These are phyloP conservation scores for Alternaria alternata DNA, from an alignment of 2,329 filamentous ascomycete species.

Conservation along the genomic window DNA sequence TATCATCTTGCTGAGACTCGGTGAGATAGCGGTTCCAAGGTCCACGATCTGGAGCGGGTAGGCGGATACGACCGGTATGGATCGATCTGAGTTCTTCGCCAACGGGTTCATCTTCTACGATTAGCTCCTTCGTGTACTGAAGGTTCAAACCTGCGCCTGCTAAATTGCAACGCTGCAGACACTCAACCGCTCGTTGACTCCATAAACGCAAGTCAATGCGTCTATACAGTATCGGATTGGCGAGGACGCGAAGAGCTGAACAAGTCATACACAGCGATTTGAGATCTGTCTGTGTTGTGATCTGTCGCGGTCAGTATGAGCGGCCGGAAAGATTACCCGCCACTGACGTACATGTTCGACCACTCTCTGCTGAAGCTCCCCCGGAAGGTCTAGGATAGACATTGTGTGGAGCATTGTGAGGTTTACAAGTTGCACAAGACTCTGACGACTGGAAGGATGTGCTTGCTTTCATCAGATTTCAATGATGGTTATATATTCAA, in stretches of 20 bases:
- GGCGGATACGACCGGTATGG: neutral
- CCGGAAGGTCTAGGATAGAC: neutral
- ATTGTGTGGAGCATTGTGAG: too few species aligned
- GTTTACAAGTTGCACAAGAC: neutral
- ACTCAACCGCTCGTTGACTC: neutral
- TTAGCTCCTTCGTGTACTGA: neutral
- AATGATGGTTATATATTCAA: too few species aligned
- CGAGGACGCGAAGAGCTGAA: neutral
- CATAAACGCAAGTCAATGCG: neutral
- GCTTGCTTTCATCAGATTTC: too few species aligned
- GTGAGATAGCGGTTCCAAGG: neutral
- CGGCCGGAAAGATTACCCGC: neutral
- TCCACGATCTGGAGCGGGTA: neutral
- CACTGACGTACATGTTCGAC: neutral
- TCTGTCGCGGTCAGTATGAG: neutral
- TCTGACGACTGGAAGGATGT: too few species aligned
- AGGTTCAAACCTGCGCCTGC: neutral
- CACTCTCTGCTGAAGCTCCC: neutral
- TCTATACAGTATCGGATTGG: neutral
- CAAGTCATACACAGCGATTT: neutral
- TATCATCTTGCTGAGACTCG: neutral
- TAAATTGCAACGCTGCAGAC: neutral
- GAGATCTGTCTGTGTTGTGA: neutral
- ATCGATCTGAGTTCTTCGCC: neutral
- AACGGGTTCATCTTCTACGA: neutral